Evolutionary conservation across 176 grass and related monocot species (phyloP).

Genomic region (Secale cereale): DNA sequence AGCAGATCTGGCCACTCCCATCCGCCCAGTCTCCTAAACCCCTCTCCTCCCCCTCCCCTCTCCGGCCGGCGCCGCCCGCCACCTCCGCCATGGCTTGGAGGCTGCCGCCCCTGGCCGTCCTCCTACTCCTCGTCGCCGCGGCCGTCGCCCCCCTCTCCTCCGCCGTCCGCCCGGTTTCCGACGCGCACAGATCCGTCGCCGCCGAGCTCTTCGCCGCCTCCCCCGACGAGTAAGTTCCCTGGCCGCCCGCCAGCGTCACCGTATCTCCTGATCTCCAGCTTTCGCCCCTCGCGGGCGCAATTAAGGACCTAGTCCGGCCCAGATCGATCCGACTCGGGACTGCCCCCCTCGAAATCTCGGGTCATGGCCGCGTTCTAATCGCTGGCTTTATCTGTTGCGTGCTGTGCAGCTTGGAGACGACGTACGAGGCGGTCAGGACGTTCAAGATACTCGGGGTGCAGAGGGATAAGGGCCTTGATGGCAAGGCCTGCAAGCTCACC

Average conservation of each 20-base stretch:
- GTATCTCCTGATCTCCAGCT: constrained; percentile 12
- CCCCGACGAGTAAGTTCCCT: constrained; percentile 46
- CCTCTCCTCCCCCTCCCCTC: constrained; percentile 7
- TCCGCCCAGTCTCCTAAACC: constrained; percentile 49
- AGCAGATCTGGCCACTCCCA: constrained; percentile 50
- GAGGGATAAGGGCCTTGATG: constrained; percentile 26
- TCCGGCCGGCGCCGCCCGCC: constrained; percentile 15
- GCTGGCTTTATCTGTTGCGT: background rate
- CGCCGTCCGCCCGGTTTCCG: constrained; percentile 45
- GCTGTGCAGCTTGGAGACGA: constrained; percentile 46
- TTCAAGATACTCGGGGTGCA: constrained; percentile 50
- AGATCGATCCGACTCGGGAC: constrained; percentile 22
- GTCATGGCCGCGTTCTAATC: background rate
- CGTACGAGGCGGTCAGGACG: constrained; percentile 48
- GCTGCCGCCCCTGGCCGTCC: background rate
- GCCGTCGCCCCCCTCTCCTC: constrained; percentile 5
- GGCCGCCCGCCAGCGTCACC: background rate
- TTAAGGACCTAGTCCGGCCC: background rate
- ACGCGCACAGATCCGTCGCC: constrained; percentile 54
- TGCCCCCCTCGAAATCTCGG: background rate
- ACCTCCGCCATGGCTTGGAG: constrained; percentile 33
- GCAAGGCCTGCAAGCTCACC: constrained; percentile 42
- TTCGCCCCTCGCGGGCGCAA: background rate
- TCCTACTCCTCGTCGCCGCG: constrained; percentile 15
- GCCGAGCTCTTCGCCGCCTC: constrained; percentile 41